Conservation (phyloP, 2,329 filamentous ascomycete genomes). For the Escovopsis sp. region DNA sequence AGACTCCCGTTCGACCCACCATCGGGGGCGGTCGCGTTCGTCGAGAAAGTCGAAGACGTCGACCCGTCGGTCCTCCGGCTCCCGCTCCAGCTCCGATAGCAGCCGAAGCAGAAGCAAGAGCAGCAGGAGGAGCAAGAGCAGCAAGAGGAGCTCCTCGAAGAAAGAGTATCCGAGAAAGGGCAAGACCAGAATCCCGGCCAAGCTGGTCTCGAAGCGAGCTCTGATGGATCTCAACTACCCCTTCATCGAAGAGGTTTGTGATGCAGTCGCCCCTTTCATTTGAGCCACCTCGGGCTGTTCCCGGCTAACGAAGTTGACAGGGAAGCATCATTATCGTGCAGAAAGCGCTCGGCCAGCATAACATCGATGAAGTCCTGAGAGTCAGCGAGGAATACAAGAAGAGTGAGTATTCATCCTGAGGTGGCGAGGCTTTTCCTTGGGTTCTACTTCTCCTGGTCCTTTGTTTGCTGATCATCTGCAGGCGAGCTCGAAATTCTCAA, state of each 20-base stretch:
- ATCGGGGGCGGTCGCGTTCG: slow-evolving; percentile 26
- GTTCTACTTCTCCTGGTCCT: too few species aligned
- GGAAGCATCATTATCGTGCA: slow-evolving; percentile 68
- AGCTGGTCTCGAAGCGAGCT: slow-evolving; percentile 64
- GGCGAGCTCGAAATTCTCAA: slow-evolving; percentile 29
- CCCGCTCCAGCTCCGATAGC: slow-evolving; percentile 31
- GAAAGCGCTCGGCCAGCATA: slow-evolving; percentile 72
- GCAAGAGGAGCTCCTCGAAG: slow-evolving; percentile 33
- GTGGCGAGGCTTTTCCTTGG: slow-evolving; percentile 6
- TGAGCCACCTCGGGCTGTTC: too few species aligned
- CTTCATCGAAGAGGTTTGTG: slow-evolving; percentile 62
- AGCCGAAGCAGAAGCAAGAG: slow-evolving; percentile 20
- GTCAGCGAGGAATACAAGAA: slow-evolving; percentile 64
- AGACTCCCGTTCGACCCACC: slow-evolving; percentile 24
- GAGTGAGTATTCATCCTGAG: slow-evolving; percentile 24
- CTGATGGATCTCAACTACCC: slow-evolving; percentile 76
- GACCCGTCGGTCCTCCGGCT: slow-evolving; percentile 30
- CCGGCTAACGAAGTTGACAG: slow-evolving; percentile 27
- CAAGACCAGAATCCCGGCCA: slow-evolving; percentile 74
- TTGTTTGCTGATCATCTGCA: slow-evolving; percentile 7
- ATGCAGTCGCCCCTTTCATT: background rate
- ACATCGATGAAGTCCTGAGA: slow-evolving; percentile 80
- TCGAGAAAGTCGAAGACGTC: slow-evolving; percentile 16
- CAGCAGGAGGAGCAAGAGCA: slow-evolving; percentile 26
- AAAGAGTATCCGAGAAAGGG: slow-evolving; percentile 65